Conservation (phyloP, 2,329 filamentous ascomycete genomes). For the Hymenoscyphus albidus region DNA sequence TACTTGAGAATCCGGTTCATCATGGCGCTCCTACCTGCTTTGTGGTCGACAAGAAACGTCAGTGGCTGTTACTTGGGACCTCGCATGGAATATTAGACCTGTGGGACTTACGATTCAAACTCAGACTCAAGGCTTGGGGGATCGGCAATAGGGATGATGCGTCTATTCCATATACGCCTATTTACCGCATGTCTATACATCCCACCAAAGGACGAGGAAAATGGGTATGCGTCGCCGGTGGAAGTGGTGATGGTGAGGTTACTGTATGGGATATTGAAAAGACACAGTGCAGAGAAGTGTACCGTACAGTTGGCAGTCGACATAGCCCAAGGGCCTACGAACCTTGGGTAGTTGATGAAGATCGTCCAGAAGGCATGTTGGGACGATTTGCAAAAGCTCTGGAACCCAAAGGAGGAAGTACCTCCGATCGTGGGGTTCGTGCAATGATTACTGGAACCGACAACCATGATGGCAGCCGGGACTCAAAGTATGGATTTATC, state of each 20-base stretch:
- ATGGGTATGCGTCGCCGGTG: conserved; percentile 85
- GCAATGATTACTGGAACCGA: conserved; percentile 72
- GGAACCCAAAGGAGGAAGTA: conserved; percentile 54
- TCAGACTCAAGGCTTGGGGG: conserved; percentile 84
- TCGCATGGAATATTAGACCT: conserved; percentile 89
- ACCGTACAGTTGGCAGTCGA: conserved; percentile 61
- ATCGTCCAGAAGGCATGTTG: conserved; percentile 81
- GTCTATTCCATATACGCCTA: conserved; percentile 47
- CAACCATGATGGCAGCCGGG: conserved; percentile 63
- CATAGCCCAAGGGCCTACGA: conserved; percentile 66
- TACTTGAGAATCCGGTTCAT: conserved; percentile 80
- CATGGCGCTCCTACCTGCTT: conserved; percentile 92
- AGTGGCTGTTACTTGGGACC: conserved; percentile 89
- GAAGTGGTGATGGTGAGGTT: conserved; percentile 81
- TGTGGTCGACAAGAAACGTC: conserved; percentile 77
- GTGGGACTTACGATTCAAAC: conserved; percentile 94
- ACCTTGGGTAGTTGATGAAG: conserved; percentile 85
- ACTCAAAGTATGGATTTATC: conserved; percentile 76
- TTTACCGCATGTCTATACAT: conserved; percentile 76
- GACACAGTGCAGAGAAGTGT: conserved; percentile 81
- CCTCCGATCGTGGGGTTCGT: conserved; percentile 64
- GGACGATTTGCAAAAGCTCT: conserved; percentile 75
- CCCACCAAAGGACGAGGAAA: conserved; percentile 73
- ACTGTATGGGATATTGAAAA: conserved; percentile 96
- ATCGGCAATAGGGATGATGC: conserved; percentile 60